Evolutionary conservation across 2,329 filamentous ascomycete species (phyloP), one percentile per base, ranked within the genome.

Genomic region (Phialemoniopsis sp.): DNA sequence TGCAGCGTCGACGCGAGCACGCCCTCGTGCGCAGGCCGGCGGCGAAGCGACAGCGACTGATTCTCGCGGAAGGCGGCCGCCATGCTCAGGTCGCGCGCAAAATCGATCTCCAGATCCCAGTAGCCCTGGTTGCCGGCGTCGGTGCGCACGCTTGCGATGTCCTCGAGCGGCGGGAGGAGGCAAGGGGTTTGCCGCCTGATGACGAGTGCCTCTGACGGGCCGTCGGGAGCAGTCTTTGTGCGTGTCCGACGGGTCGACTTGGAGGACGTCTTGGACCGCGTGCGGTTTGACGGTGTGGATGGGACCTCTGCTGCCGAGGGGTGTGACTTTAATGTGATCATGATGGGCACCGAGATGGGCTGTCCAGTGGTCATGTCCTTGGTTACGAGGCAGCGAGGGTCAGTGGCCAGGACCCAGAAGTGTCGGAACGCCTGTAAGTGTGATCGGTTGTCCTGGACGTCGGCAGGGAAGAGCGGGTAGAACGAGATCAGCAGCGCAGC

Each of bases 371-470:
- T 82, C 4, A 93, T 78, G 50, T 98, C 93, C 45, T 91, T 87
- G 14, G 88, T 79, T 1, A 98, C 80, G 1, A 98, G 76, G 56
- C 91, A 97, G 37, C 94, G 80, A 9, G 89, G 80, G 54, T 98
- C 93, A 0, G 87, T 85, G 2, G 93, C 93, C 4, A 98, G 73
- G 10, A 95, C 91, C 93, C 93, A 98, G 55, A 98, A 87, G 62
- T 98, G 91, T 5, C 94, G 82, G 67, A 98, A 93, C 4, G 94
- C 93, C 66, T 98, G 93, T 6, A 98, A 73, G 54, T 98, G 93
- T 10, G 89, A 89, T 48, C 87, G 85, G 56, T 97, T 97, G 64
- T 98, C 93, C 53, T 95, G 85, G 3, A 97, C 87, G 21, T 80
- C 85, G 9, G 80, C 85, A 0, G 93, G 93, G 58, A 95, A 96